These are phyloP conservation scores for Elsinoe arachidis DNA, from an alignment of 2,329 filamentous ascomycete genomes.

Conservation along the genomic window DNA sequence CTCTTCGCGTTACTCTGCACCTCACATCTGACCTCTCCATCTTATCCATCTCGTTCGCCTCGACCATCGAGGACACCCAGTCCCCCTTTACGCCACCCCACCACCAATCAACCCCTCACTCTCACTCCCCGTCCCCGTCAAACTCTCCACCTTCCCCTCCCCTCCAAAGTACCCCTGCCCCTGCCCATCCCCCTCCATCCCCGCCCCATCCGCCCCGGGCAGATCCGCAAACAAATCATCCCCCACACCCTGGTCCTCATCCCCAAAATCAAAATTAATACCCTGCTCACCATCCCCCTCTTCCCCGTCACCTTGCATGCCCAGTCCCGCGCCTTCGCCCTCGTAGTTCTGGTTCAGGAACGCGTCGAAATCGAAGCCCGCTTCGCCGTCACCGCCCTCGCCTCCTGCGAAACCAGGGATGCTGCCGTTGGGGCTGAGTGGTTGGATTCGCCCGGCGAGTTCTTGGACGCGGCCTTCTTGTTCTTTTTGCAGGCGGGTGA, in stretches of 20 bases:
- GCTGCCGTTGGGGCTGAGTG: slow-evolving; percentile 68
- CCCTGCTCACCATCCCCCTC: slow-evolving; percentile 7
- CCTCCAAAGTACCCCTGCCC: slow-evolving; percentile 14
- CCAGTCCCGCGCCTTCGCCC: not conserved
- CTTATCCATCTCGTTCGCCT: no score
- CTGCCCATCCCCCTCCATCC: no score
- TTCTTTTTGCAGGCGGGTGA: slow-evolving; percentile 69
- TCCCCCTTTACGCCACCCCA: not conserved
- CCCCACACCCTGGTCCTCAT: slow-evolving; percentile 13
- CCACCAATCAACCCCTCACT: not conserved
- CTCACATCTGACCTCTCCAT: not conserved
- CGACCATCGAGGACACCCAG: no score
- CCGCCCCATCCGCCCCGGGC: not conserved
- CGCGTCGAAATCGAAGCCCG: slow-evolving; percentile 47
- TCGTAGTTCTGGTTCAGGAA: slow-evolving; percentile 43
- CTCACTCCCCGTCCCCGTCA: slow-evolving; percentile 27
- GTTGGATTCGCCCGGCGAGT: slow-evolving; percentile 64
- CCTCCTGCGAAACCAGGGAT: slow-evolving; percentile 57
- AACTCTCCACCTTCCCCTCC: slow-evolving; percentile 31
- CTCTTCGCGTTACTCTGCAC: not conserved
- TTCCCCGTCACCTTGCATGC: not conserved
- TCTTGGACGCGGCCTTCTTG: slow-evolving; percentile 70
- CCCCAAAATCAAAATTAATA: slow-evolving; percentile 23
- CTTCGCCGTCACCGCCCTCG: slow-evolving; percentile 28
- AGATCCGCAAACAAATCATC: slow-evolving; percentile 17